These are phyloP conservation scores for Penicillium salamii DNA, from an alignment of 495 filamentous ascomycete genomes.

Conservation along the genomic window DNA sequence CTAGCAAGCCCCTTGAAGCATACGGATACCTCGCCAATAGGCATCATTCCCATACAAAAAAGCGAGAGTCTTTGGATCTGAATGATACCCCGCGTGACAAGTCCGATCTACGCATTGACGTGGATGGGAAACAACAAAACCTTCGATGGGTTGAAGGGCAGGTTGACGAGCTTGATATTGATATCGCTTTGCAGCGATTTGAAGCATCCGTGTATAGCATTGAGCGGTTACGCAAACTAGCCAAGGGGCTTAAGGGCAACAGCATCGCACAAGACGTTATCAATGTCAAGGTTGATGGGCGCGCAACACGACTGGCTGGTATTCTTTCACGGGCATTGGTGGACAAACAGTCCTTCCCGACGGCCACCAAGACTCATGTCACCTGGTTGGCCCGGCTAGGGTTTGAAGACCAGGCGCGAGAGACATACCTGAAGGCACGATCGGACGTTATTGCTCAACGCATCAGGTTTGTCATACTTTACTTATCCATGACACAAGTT, in stretches of 20 bases:
- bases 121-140: conserved; percentile 94
- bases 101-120: conserved; percentile 79
- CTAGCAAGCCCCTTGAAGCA: conserved; percentile 71
- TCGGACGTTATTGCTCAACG: conserved; percentile 72
- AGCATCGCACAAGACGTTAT: conserved; percentile 83
- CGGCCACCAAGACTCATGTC: conserved; percentile 70
- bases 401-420: conserved; percentile 83
- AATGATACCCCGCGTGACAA: conserved; percentile 68
- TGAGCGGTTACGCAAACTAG: conserved; percentile 77
- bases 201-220: conserved; percentile 78
- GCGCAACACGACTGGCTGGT: conserved; percentile 73
- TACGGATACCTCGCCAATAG: conserved; percentile 66
- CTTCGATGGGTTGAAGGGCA: conserved; percentile 92
- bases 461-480: conserved; percentile 73
- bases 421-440: conserved; percentile 79
- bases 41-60: conserved; percentile 27
- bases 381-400: conserved; percentile 81
- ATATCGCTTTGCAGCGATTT: conserved; percentile 88
- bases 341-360: conserved; percentile 66
- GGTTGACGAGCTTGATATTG: conserved; percentile 93
- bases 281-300: conserved; percentile 81
- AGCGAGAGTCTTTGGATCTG: conserved; percentile 57
- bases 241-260: conserved; percentile 78
- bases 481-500: too few species aligned
- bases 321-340: conserved; percentile 71